A percentile compares a stretch with the other conserved stretches of the same genome.
Evolutionary conservation across 805 yeast species (phyloP).

Genomic region (Candida sanyiensis): DNA sequence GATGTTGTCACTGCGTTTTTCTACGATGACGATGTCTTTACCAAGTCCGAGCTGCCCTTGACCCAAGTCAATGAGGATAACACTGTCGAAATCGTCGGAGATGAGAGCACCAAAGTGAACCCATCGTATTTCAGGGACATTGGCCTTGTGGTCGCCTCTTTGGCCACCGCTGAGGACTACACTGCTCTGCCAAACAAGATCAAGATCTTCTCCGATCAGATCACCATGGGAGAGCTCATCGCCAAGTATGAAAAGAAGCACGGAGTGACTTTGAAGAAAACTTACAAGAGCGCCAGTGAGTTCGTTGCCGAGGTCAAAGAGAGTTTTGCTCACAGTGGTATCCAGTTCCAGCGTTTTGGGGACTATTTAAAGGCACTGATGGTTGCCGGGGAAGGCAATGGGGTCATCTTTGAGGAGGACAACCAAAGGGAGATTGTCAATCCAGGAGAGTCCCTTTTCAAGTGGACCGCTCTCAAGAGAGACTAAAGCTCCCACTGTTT

Average conservation of each 20-base stretch:
- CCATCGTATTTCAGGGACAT: conserved; percentile 37
- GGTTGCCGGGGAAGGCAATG: conserved; percentile 38
- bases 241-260: conserved; percentile 36
- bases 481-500: not conserved
- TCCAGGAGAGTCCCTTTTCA: conserved; percentile 40
- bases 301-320: conserved; percentile 1
- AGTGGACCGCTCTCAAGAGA: conserved; percentile 33
- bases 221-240: conserved; percentile 35
- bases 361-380: conserved; percentile 32
- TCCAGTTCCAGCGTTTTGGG: conserved; percentile 34
- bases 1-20: conserved; percentile 39
- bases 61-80: conserved; percentile 34
- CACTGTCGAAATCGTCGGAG: conserved; percentile 30
- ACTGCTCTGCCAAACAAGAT: conserved; percentile 37
- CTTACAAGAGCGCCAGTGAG: conserved; percentile 29
- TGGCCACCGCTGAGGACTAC: conserved; percentile 33
- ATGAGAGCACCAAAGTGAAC: conserved; percentile 32
- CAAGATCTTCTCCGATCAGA: conserved; percentile 37
- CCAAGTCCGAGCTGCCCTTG: conserved; percentile 24
- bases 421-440: conserved; percentile 40
- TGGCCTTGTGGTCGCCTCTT: conserved; percentile 37
- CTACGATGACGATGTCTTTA: conserved; percentile 26
- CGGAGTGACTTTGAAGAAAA: conserved; percentile 30
- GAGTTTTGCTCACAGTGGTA: conserved; percentile 9
- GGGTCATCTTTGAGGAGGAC: conserved; percentile 26